Evolutionary conservation across 2,329 filamentous ascomycete species (phyloP), one percentile per base, ranked within the genome.

Genomic region (Atkinsonella texensis): DNA sequence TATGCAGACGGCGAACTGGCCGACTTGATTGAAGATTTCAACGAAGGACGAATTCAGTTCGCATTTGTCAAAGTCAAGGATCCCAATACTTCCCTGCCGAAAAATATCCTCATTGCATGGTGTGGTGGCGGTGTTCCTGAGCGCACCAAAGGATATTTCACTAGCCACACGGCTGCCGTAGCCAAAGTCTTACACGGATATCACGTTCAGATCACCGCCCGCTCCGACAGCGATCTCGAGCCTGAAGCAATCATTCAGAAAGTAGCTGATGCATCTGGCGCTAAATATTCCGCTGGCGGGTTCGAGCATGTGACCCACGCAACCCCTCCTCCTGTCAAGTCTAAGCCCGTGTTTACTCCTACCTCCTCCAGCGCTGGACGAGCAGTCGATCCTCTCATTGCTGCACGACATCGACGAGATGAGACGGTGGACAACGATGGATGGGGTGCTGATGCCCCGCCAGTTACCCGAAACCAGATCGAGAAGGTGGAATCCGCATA

Each of bases 101-200:
- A 98, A 74, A 87, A 84, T 66, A 88, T 95, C 54, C 77, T 98
- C 58, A 89, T 98, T 65, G 90, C 87, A 58, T 98, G 93, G 86
- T 98, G 93, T 68, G 93, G 93, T 58, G 91, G 94, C 64, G 93
- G 93, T 60, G 93, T 98, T 15, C 93, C 93, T n/a, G 93, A 98
- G 71, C 79, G 91, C 62, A 97, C 91, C 55, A 98, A 97, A 72
- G 93, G 93, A 58, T 97, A 97, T 71, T 98, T 98, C 67, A 95
- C 89, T 58, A 96, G 89, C 71, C 91, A 98, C 70, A 74, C 93
- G 46, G 84, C 86, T 54, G 85, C 89, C 46, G 89, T 97, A 39
- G 84, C 89, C 55, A 96, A 95, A 70, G 77, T 96, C 59, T 80
- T 98, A 42, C 90, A 96, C 72, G 89, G 93, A 58, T 98, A 97